These are phyloP conservation scores for Plantago elongata DNA, from an alignment of 257 asterid genomes.

Conservation along the genomic window DNA sequence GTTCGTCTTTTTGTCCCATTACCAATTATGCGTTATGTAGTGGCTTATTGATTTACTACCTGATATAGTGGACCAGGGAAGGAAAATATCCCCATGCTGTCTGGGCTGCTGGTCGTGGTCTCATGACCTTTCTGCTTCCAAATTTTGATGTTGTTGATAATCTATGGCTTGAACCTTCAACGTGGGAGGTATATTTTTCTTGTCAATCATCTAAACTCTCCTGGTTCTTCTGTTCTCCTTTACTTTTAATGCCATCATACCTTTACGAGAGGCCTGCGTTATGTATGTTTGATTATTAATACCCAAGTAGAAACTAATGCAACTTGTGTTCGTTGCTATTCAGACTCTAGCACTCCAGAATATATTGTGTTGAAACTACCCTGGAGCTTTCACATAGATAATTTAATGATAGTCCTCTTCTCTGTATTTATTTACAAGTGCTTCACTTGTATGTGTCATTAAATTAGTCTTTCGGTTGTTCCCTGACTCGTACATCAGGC, in stretches of 20 bases:
- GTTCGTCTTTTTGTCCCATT: no score
- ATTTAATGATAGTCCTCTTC: not conserved
- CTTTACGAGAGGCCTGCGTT: conserved; percentile 1
- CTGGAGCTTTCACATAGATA: no score
- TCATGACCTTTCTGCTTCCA: conserved; percentile 79
- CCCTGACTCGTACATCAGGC: no score
- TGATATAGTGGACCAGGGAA: conserved; percentile 79
- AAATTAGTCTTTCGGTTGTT: no score
- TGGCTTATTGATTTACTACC: conserved; percentile 14
- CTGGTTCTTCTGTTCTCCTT: not conserved
- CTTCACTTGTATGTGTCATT: no score
- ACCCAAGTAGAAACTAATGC: not conserved
- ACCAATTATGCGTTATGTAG: conserved; percentile 1
- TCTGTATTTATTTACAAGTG: not conserved
- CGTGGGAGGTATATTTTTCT: conserved; percentile 78
- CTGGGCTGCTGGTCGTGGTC: conserved; percentile 99
- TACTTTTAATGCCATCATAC: conserved; percentile 4
- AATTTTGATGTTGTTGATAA: conserved; percentile 80
- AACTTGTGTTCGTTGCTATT: not conserved
- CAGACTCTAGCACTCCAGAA: no score
- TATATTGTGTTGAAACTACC: not conserved
- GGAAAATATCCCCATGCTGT: conserved; percentile 88
- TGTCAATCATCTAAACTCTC: conserved; percentile 3
- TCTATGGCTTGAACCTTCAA: conserved; percentile 90
- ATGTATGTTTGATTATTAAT: not conserved